Percentiles rank a stretch among this genome's conserved stretches.
Conservation (phyloP, 2,329 filamentous ascomycete genomes). For the Phaeosphaeriaceae sp. region DNA sequence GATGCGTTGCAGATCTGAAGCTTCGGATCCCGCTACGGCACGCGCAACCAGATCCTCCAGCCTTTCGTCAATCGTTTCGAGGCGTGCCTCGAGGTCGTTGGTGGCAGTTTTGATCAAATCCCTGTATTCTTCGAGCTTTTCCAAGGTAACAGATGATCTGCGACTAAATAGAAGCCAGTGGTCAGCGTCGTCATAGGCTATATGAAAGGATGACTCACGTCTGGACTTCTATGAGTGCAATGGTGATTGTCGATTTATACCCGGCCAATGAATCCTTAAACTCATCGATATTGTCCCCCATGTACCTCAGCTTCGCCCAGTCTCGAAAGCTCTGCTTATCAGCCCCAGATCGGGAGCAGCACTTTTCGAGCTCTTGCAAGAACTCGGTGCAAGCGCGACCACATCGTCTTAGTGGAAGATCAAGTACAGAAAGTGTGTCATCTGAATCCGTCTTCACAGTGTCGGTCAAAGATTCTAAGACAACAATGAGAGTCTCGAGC, state of each 20-base stretch:
- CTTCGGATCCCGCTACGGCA: slow-evolving; percentile 6
- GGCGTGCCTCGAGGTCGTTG: slow-evolving; percentile 18
- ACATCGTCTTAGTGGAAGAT: slow-evolving; percentile 53
- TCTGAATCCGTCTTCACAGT: slow-evolving; percentile 10
- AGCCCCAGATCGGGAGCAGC: slow-evolving; percentile 26
- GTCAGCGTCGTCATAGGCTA: not conserved
- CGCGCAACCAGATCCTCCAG: slow-evolving; percentile 11
- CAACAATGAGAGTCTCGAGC: slow-evolving; percentile 16
- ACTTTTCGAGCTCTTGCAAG: slow-evolving; percentile 47
- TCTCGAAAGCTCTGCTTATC: slow-evolving; percentile 54
- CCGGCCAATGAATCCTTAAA: slow-evolving; percentile 52
- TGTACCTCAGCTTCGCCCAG: slow-evolving; percentile 56
- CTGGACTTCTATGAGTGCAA: slow-evolving; percentile 52
- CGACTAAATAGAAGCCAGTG: slow-evolving; percentile 10
- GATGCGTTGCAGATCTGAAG: slow-evolving; percentile 11
- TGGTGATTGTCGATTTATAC: slow-evolving; percentile 46
- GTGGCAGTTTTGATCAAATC: slow-evolving; percentile 19
- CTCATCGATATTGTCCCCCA: slow-evolving; percentile 54
- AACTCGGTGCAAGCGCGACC: slow-evolving; percentile 55
- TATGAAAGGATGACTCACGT: slow-evolving; percentile 42
- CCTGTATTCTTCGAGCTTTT: slow-evolving; percentile 16
- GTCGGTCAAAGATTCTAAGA: slow-evolving; percentile 16
- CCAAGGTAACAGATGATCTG: slow-evolving; percentile 16
- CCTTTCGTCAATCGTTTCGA: slow-evolving; percentile 20
- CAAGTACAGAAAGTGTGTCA: slow-evolving; percentile 24